These are phyloP conservation scores for Ligustrum vulgare DNA, from an alignment of 257 asterid species.

Conservation along the genomic window DNA sequence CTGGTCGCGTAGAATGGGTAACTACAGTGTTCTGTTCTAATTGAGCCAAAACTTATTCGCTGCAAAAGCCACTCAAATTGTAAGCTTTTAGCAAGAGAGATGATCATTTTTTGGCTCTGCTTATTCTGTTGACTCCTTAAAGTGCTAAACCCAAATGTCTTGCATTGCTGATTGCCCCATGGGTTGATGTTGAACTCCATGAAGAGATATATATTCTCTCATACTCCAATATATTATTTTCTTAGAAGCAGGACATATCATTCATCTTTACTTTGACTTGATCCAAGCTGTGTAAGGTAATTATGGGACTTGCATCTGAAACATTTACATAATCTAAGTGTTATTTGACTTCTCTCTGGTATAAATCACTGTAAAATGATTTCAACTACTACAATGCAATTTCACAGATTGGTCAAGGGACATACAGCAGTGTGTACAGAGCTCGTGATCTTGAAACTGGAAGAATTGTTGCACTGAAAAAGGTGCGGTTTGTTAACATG, in stretches of 20 bases:
- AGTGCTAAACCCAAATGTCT: not conserved
- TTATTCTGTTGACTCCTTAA: conserved; percentile 4
- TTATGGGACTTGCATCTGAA: not conserved
- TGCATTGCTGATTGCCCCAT: not conserved
- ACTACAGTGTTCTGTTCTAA: not conserved
- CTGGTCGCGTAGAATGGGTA: not conserved
- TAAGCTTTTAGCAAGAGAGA: not conserved
- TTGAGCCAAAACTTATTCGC: not conserved
- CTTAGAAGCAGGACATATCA: conserved; percentile 6
- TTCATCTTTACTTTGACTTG: conserved; percentile 17
- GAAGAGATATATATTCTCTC: conserved; percentile 1
- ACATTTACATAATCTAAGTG: conserved; percentile 7
- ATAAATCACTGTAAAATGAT: conserved; percentile 8
- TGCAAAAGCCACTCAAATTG: not conserved
- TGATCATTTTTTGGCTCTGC: not conserved
- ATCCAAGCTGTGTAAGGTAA: not conserved
- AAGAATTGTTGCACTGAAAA: conserved; percentile 77
- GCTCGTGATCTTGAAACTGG: conserved; percentile 88
- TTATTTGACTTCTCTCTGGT: conserved; percentile 11
- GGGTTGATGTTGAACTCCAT: conserved; percentile 7
- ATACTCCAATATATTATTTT: not conserved
- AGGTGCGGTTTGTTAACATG: conserved; percentile 85
- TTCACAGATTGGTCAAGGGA: conserved; percentile 90
- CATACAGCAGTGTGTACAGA: conserved; percentile 91
- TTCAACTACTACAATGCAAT: conserved; percentile 22